phyloP scores from a whole-genome alignment of 1,284 basidiomycete species.

The Tilletiopsis washingtonensis region DNA sequence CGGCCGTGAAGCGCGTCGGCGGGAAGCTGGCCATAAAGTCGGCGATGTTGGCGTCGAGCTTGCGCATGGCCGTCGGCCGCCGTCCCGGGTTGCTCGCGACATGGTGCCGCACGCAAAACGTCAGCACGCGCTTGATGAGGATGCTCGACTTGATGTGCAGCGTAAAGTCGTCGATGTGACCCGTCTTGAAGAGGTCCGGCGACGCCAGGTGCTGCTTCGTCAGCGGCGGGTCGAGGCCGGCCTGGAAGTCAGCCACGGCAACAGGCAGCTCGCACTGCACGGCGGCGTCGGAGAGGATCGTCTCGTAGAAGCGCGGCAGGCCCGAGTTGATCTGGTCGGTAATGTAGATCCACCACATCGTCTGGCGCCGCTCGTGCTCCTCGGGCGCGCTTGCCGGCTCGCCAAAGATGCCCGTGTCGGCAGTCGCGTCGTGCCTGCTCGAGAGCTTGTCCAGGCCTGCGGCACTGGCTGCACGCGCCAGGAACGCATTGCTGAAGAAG shows the following conservation, averaged over 20 bases:
- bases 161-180: constrained; percentile 16
- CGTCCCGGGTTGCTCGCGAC: neutral
- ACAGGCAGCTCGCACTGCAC: constrained; percentile 9
- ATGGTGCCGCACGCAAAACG: neutral
- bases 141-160: constrained; percentile 12
- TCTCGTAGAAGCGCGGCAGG: constrained; percentile 5
- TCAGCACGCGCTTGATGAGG: neutral
- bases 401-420: constrained; percentile 1
- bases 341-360: constrained; percentile 14
- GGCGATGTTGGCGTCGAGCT: constrained; percentile 6
- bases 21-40: constrained; percentile 10
- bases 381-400: neutral
- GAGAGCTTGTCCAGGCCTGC: constrained; percentile 10
- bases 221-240: constrained; percentile 5
- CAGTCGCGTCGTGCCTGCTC: neutral
- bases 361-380: constrained; percentile 11
- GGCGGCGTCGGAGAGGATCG: constrained; percentile 6
- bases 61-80: constrained; percentile 2
- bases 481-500: constrained; percentile 4
- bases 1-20: constrained; percentile 2
- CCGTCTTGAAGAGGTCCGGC: constrained; percentile 11
- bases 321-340: constrained; percentile 7
- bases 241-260: constrained; percentile 6
- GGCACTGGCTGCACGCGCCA: constrained; percentile 1
- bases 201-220: constrained; percentile 10